These are phyloP conservation scores for Colletotrichum noveboracense DNA, from an alignment of 2,329 filamentous ascomycete genomes.

Conservation along the genomic window DNA sequence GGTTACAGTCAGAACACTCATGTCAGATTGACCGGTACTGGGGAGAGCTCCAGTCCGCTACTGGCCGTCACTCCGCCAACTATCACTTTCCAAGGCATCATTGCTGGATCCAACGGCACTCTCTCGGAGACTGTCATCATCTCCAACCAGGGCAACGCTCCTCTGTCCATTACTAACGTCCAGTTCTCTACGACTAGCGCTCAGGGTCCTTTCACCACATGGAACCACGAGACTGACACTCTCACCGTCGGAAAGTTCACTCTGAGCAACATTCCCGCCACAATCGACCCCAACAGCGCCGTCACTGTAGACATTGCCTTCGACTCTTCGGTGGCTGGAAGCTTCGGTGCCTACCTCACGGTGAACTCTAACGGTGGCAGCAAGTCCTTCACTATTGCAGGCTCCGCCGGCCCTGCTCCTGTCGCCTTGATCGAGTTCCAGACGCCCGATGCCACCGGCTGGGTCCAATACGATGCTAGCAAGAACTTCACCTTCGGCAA, in stretches of 20 bases:
- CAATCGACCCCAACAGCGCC: conserved; percentile 43
- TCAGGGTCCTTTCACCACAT: conserved; percentile 48
- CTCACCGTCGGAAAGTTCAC: conserved; percentile 53
- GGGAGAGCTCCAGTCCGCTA: conserved; percentile 49
- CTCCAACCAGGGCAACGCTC: conserved; percentile 53
- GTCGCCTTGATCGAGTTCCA: conserved; percentile 60
- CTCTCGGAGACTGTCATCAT: conserved; percentile 50
- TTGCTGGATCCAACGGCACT: conserved; percentile 46
- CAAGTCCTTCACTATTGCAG: conserved; percentile 52
- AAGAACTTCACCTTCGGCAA: conserved; percentile 59
- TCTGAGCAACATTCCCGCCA: conserved; percentile 49
- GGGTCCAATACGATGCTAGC: conserved; percentile 50
- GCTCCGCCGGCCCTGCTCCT: conserved; percentile 53
- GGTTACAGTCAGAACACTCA: conserved; percentile 53
- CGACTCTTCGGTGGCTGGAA: conserved; percentile 49
- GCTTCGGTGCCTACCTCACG: conserved; percentile 53
- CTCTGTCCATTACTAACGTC: conserved; percentile 48
- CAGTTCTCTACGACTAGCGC: conserved; percentile 47
- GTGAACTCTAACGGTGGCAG: conserved; percentile 55
- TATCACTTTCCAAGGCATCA: conserved; percentile 54
- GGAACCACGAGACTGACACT: conserved; percentile 38
- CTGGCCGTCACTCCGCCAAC: conserved; percentile 52
- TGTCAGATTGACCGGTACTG: conserved; percentile 53
- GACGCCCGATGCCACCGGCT: conserved; percentile 51
- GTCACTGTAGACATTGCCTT: conserved; percentile 51